A percentile compares a stretch with the other conserved stretches of the same genome.
Evolutionary conservation across 352 stramenopile genomes (phyloP).

Genomic region (Globisporangium emineosum): DNA sequence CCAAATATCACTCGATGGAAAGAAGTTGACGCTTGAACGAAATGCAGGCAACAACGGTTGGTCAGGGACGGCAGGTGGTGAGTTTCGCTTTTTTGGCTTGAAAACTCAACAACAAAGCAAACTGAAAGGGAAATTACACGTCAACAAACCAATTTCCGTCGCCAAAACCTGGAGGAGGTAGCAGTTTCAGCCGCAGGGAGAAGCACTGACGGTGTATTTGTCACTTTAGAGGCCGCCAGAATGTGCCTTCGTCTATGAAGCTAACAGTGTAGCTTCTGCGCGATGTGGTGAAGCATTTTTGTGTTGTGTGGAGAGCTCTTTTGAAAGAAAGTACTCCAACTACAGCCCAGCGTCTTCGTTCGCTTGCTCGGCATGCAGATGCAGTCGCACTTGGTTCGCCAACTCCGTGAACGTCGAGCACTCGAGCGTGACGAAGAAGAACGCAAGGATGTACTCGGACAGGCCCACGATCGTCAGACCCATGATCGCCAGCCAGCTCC

Average conservation of each 20-base stretch:
- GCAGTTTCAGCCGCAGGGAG: too few species aligned
- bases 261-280: background rate
- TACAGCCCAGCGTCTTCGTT: conserved; percentile 8
- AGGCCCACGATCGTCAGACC: conserved; percentile 33
- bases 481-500: conserved; percentile 31
- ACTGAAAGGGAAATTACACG: too few species aligned
- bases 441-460: conserved; percentile 68
- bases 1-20: too few species aligned
- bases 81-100: too few species aligned
- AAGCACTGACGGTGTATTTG: background rate
- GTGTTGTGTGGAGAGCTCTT: background rate
- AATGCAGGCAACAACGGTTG: too few species aligned
- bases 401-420: conserved; percentile 81
- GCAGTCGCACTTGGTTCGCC: conserved; percentile 61
- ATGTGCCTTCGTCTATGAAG: background rate
- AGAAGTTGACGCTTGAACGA: too few species aligned
- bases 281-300: background rate
- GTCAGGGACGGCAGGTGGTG: too few species aligned
- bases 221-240: background rate
- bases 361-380: conserved; percentile 36
- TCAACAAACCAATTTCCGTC: too few species aligned
- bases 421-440: conserved; percentile 81
- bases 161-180: too few species aligned
- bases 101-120: too few species aligned
- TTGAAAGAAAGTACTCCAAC: background rate